Evolutionary conservation across 306 rosid genomes (phyloP).

Genomic region (Quillaja saponaria): DNA sequence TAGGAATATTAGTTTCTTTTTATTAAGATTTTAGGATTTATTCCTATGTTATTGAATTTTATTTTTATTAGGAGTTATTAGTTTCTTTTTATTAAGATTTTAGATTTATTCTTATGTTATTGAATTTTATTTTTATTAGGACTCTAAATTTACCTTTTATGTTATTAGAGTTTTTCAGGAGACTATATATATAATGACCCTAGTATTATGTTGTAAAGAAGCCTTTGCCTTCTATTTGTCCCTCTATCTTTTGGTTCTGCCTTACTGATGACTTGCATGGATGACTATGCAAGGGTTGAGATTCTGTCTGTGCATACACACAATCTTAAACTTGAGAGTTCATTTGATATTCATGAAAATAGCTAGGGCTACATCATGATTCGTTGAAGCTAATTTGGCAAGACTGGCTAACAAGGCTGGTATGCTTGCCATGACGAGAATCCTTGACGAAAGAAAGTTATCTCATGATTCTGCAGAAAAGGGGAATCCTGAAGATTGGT

Average conservation of each 20-base stretch:
- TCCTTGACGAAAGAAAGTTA: not conserved
- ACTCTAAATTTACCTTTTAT: too few relatives aligned
- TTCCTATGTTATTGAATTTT: too few relatives aligned
- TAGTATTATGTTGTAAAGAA: slow-evolving; percentile 98
- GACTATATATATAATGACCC: too few relatives aligned
- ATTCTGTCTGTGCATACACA: slow-evolving; percentile 61
- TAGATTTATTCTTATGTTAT: too few relatives aligned
- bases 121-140: slow-evolving; percentile 50
- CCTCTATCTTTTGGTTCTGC: slow-evolving; percentile 66
- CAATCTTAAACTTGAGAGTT: slow-evolving; percentile 65
- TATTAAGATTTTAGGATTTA: too few relatives aligned
- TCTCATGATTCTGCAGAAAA: not conserved
- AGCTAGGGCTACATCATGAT: slow-evolving; percentile 36
- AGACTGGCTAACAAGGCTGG: not conserved
- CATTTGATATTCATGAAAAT: slow-evolving; percentile 65
- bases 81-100: too few relatives aligned
- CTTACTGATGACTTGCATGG: slow-evolving; percentile 79
- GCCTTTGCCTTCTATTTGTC: slow-evolving; percentile 88
- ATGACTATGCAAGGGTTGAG: slow-evolving; percentile 52
- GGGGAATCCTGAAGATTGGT: not conserved
- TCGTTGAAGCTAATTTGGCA: not conserved
- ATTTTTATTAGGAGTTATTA: too few relatives aligned
- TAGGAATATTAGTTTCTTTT: too few relatives aligned
- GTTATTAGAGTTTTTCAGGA: too few relatives aligned
- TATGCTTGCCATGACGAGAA: not conserved